Evolutionary conservation across 306 rosid genomes (phyloP), one percentile per base, ranked within the genome.

Genomic region (Cucurbita moschata): DNA sequence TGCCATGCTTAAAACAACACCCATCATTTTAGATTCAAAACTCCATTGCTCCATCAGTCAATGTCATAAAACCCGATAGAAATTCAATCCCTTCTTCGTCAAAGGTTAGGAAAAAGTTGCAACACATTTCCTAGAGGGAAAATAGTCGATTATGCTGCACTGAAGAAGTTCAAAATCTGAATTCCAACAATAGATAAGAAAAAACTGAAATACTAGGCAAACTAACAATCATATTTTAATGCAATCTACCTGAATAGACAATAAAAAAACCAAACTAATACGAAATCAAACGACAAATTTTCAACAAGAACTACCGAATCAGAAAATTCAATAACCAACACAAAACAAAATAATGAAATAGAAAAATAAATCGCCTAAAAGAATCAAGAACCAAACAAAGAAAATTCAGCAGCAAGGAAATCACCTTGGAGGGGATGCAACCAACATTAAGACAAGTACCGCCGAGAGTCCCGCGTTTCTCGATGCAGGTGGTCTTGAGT

Each of bases 361-460:
- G 52, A 11, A 10, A 67, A 46, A 4, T 0, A 42, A 42, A 5
- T 5, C 53, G 16, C 37, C 13, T 5, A 4, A 21, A 68, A 37
- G 35, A 14, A 13, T 7, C 53, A 65, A 43, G 11, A 3, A 63
- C 13, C 15, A 3, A 8, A 51, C 35, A 52, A 13, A 23, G 23
- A 49, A 66, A 60, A 42, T 7, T 47, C 9, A 15, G 37, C 26
- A 26, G 52, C 49, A 18, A 53, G 7, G 16, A 44, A 42, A 19
- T 23, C 23, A 93, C 99, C 99, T 94, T 94, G 49, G 98, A 94
- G 44, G 98, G 97, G 81, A 94, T 94, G 76, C 98, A 94, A n/a
- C 97, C 99, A 1, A 95, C 97, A 85, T 95, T 95, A 73, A 95
- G 99, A 73, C 99, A 95, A 55, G 99, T 95, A 5, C 99, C 99